Base-by-base conservation (phyloP, 805 yeast species). In the Ogataea parapolymorpha region DNA sequence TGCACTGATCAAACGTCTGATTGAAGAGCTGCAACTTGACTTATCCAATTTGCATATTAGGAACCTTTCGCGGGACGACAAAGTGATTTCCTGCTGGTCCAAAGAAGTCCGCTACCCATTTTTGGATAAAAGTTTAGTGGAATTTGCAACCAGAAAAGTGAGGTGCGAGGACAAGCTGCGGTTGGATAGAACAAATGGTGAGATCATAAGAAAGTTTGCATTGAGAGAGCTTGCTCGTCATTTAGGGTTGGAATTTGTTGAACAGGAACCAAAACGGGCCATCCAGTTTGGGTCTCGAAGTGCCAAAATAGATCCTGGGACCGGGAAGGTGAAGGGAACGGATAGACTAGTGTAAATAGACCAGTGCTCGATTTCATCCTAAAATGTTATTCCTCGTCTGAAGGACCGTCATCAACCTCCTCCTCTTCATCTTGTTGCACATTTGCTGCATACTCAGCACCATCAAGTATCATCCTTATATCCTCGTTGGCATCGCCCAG, bases 211-310 rank as follows among this genome's bases (percentile, higher is more conserved):
- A 43, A 89, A 89, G 58, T 66, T 62, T 46, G 61, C 84, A 1
- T 63, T 93, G 30, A 63, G 98, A 35, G 61, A 66, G 35, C 55
- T 85, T 6, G 96, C 97, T 0, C 49, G 48, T 0, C 9, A n/a
- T 2, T 39, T 58, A 26, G 58, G 53, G 0, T 49, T 82, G 14
- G 58, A 48, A 0, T 72, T 71, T 59, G 93, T 89, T 0, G 65
- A 79, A 13, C 67, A 70, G 16, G 98, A 93, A 56, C 78, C 84
- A 1, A 93, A 93, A 58, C 70, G 99, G 34, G 99, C 99, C 0
- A 89, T 93, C 45, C 99, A 93, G 58, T 93, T 93, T 62, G 99
- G 99, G 0, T 86, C 98, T 0, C 81, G 85, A 48, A 83, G 95
- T 57, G 99, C 99, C 1, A 95, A 91, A 61, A 79, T 93, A 82